These are phyloP conservation scores for Dipsacomyces acuminosporus DNA, from an alignment of 371 early-diverging fungal genomes.

Conservation along the genomic window DNA sequence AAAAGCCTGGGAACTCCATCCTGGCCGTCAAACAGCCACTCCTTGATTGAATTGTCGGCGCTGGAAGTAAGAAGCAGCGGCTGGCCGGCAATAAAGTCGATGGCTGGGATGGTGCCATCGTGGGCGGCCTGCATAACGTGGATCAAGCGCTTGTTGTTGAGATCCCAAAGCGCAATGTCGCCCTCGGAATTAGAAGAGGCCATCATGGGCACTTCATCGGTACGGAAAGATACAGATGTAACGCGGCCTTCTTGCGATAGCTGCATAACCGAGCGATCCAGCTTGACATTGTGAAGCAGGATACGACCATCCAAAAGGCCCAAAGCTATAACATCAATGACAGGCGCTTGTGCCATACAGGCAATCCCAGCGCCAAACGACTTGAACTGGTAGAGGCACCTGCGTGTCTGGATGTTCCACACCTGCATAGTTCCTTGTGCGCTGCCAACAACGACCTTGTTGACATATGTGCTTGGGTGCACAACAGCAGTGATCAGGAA, in stretches of 20 bases:
- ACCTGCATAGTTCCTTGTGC: conserved; percentile 84
- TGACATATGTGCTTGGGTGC: conserved; percentile 94
- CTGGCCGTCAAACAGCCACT: conserved; percentile 90
- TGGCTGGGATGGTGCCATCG: conserved; percentile 64
- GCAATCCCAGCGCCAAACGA: conserved; percentile 71
- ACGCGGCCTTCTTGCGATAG: conserved; percentile 83
- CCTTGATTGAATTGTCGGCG: conserved; percentile 86
- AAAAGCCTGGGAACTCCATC: conserved; percentile 76
- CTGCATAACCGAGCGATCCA: conserved; percentile 66
- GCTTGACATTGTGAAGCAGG: conserved; percentile 74
- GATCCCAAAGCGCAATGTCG: conserved; percentile 89
- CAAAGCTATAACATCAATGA: conserved; percentile 87
- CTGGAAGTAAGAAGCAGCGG: conserved; percentile 84
- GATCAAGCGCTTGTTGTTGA: conserved; percentile 66
- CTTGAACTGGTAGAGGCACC: conserved; percentile 74
- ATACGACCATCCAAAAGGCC: conserved; percentile 85
- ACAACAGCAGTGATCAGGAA: conserved; percentile 72
- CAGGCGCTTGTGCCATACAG: conserved; percentile 78
- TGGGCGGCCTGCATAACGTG: conserved; percentile 82
- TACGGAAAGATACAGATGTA: conserved; percentile 83
- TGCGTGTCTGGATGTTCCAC: conserved; percentile 77
- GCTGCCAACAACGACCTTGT: conserved; percentile 87
- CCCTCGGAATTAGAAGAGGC: conserved; percentile 83
- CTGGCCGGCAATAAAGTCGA: conserved; percentile 76
- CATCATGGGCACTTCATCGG: conserved; percentile 75